These are phyloP conservation scores for Alliaria petiolata DNA, from an alignment of 345 rosid species.

Conservation along the genomic window DNA sequence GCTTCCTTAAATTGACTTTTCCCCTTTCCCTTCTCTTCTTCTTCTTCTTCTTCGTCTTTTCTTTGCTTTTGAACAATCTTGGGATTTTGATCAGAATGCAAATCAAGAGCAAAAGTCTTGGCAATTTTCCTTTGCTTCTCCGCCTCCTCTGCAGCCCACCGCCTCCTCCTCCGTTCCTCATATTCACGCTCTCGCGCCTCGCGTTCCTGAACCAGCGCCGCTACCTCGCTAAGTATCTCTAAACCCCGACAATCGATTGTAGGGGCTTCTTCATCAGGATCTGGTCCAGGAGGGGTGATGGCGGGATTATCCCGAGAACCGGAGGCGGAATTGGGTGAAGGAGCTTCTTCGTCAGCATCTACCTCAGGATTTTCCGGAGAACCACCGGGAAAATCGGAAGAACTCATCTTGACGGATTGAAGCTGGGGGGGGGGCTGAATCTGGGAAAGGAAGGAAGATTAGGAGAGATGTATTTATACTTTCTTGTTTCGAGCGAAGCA, in stretches of 20 bases:
- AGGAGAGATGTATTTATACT: slow-evolving; percentile 8
- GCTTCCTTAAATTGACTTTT: slow-evolving; percentile 31
- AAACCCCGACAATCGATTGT: background rate
- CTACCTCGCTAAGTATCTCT: background rate
- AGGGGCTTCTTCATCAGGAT: background rate
- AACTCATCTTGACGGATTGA: background rate
- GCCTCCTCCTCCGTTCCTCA: background rate
- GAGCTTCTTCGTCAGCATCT: background rate
- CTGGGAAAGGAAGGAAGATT: background rate
- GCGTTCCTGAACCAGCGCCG: background rate
- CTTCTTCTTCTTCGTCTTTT: background rate
- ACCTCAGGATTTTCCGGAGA: background rate
- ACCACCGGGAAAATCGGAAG: background rate
- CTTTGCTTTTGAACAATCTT: background rate
- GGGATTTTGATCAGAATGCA: background rate
- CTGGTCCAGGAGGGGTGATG: background rate
- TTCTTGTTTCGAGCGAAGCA: background rate
- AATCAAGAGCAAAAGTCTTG: background rate
- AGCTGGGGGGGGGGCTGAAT: background rate
- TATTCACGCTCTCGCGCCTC: background rate
- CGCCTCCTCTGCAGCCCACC: background rate
- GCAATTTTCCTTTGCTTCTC: background rate
- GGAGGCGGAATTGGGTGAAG: background rate
- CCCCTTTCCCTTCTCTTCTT: background rate
- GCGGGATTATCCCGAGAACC: background rate